Evolutionary conservation across 495 filamentous ascomycete species (phyloP), one percentile per base, ranked within the genome.

Genomic region (Trichocladium antarcticum): DNA sequence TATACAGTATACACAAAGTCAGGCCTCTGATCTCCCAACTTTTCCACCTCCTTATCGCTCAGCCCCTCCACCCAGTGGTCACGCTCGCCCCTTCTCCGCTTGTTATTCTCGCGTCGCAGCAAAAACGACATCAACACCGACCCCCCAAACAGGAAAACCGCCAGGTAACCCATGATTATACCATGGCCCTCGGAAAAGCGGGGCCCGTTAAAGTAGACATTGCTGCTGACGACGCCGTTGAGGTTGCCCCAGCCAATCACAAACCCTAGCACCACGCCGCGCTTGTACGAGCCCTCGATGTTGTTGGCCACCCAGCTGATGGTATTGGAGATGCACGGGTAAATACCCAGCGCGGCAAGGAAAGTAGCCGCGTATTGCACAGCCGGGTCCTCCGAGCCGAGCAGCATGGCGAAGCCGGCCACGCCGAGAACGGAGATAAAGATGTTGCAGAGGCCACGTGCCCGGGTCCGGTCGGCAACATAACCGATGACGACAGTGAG

Each of bases 241-340:
- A 96, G 69, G 53, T 96, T 96, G 7, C 89, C 89, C 87, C 88
- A 95, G 14, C 87, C 87, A 50, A 93, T 89, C 20, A 94, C 85
- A 32, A 95, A 79, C 0, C 89, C 89, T 3, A 94, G 65, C 0
- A 85, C 83, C 1, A 95, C 80, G 17, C 89, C 90, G 19, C 90
- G 78, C 71, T 95, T 95, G 67, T 94, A 93, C 4, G 89, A 84
- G 16, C 90, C 90, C 66, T 95, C 90, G 20, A 78, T 78, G 54
- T 97, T 97, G 67, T 97, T 97, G 39, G 79, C 78, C 15, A 82
- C 66, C 90, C 90, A 97, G 20, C 80, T 79, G 50, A 97, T 87
- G 0, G 88, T 93, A 60, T 95, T 94, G n/a, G 90, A 66, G 53
- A 95, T 87, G 63, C 78, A 83, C 0, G 90, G 90, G 57, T 95